Evolutionary conservation across 1,284 basidiomycete genomes (phyloP).

Genomic region (Cystobasidium pallidum): DNA sequence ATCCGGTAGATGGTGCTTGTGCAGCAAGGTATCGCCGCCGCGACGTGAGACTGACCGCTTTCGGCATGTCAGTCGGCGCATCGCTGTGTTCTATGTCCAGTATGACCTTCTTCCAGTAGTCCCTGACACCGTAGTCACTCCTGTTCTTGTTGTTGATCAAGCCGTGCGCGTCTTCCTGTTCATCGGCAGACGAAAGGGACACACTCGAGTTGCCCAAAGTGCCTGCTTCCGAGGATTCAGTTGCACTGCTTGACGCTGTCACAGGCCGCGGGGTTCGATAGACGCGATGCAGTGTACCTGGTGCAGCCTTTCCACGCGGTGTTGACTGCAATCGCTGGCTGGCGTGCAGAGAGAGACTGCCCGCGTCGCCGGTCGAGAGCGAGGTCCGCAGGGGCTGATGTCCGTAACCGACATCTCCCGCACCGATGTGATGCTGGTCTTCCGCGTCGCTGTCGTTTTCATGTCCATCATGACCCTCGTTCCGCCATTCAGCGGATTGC

Average conservation of each 20-base stretch:
- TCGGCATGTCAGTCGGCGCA: background rate
- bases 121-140: background rate
- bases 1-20: constrained; percentile 11
- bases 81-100: constrained; percentile 1
- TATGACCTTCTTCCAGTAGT: constrained; percentile 6
- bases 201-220: constrained; percentile 9
- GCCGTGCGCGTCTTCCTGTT: background rate
- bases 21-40: constrained; percentile 1
- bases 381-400: constrained; percentile 2
- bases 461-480: background rate
- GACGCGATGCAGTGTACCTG: background rate
- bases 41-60: background rate
- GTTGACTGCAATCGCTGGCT: constrained; percentile 26
- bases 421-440: background rate
- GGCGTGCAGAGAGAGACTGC: constrained; percentile 18
- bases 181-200: constrained; percentile 11
- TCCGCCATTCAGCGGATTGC: background rate
- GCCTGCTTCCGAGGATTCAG: constrained; percentile 3
- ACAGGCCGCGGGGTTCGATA: background rate
- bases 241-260: constrained; percentile 22
- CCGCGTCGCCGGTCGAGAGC: constrained; percentile 19
- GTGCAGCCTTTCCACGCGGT: constrained; percentile 11
- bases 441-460: background rate
- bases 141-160: background rate
- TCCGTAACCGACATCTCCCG: background rate